These are phyloP conservation scores for Penicillium macrosclerotiorum DNA, from an alignment of 495 filamentous ascomycete genomes.

Conservation along the genomic window DNA sequence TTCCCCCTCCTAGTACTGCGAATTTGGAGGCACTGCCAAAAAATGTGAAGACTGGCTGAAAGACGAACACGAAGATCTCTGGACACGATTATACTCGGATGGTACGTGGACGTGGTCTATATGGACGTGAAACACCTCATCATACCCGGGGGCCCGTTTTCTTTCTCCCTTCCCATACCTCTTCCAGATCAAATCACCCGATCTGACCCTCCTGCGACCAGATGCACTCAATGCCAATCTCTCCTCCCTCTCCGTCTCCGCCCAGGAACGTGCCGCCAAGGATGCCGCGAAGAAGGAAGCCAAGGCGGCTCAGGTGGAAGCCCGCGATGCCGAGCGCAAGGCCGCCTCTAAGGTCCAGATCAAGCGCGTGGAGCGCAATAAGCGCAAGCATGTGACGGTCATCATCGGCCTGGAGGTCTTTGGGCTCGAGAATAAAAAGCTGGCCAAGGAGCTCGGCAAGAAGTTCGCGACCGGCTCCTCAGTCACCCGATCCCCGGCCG, in stretches of 20 bases:
- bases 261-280: conserved; percentile 87
- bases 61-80: conserved; percentile 67
- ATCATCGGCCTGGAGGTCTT: conserved; percentile 87
- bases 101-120: too few relatives aligned
- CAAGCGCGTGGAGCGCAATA: conserved; percentile 96
- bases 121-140: too few relatives aligned
- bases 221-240: conserved; percentile 82
- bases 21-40: conserved; percentile 96
- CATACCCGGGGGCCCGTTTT: too few relatives aligned
- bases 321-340: conserved; percentile 71
- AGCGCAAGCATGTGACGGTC: conserved; percentile 92
- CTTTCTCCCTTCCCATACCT: too few relatives aligned
- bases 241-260: conserved; percentile 79
- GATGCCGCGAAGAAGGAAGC: conserved; percentile 93
- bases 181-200: too few relatives aligned
- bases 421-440: conserved; percentile 89
- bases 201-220: conserved; percentile 26
- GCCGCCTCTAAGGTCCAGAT: conserved; percentile 80
- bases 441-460: conserved; percentile 51
- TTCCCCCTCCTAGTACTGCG: conserved; percentile 99
- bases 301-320: conserved; percentile 81
- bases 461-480: conserved; percentile 84
- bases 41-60: conserved; percentile 97
- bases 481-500: conserved; percentile 82
- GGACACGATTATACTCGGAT: conserved; percentile 76